Evolutionary conservation across 108 stramenopile species (phyloP).

Genomic region (Epithemia pelagica): DNA sequence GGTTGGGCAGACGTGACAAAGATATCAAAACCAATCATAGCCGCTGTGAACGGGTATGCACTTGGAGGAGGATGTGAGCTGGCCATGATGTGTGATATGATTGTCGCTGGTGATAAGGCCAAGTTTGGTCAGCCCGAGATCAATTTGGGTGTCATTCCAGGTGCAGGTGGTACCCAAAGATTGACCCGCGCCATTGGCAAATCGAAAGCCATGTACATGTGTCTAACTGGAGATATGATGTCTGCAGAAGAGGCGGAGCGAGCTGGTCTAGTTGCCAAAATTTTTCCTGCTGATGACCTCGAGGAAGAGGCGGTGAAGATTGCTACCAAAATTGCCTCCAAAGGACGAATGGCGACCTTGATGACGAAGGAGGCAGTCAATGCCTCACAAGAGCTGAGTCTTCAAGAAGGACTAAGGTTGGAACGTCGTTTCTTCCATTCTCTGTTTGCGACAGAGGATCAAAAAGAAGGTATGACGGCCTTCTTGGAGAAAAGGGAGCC

Average conservation of each 20-base stretch:
- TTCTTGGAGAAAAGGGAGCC: conserved; percentile 88
- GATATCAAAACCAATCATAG: conserved; percentile 83
- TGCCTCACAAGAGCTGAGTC: conserved; percentile 89
- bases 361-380: conserved; percentile 97
- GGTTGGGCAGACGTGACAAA: conserved; percentile 83
- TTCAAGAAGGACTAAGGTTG: conserved; percentile 88
- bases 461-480: conserved; percentile 96
- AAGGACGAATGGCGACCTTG: conserved; percentile 71
- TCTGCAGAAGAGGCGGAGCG: conserved; percentile 82
- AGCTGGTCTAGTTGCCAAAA: conserved; percentile 88
- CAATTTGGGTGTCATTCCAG: conserved; percentile 93
- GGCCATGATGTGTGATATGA: conserved; percentile 99
- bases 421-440: conserved; percentile 97
- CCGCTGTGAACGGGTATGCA: conserved; percentile 96
- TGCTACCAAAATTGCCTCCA: conserved; percentile 83
- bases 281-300: conserved; percentile 69
- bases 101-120: conserved; percentile 89
- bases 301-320: conserved; percentile 87
- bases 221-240: conserved; percentile 90
- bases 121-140: conserved; percentile 99
- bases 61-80: conserved; percentile 98
- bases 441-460: conserved; percentile 95
- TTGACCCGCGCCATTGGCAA: conserved; percentile 95
- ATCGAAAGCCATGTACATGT: conserved; percentile 97
- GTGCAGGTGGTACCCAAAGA: conserved; percentile 94